phyloP scores from a whole-genome alignment of 2,329 filamentous ascomycete species.

The Amphichorda felina region DNA sequence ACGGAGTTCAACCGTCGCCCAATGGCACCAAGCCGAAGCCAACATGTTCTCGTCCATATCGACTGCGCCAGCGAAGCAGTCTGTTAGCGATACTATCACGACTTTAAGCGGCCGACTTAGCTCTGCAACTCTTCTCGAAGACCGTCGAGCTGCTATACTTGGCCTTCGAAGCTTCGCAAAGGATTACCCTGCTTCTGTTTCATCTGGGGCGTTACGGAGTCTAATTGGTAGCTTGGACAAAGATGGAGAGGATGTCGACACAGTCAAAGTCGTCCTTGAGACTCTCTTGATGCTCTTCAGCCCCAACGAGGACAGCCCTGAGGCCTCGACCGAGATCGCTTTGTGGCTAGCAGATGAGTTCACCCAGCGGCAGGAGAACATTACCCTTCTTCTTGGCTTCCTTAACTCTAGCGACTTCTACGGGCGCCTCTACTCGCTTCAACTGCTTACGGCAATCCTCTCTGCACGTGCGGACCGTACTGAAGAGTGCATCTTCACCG shows the following conservation, averaged over 20 bases:
- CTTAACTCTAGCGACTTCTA: constrained; percentile 83
- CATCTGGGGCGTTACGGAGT: constrained; percentile 80
- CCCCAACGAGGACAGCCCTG: constrained; percentile 60
- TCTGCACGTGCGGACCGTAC: constrained; percentile 79
- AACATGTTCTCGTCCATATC: constrained; percentile 50
- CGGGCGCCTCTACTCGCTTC: constrained; percentile 79
- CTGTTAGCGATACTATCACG: constrained; percentile 86
- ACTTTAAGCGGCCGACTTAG: constrained; percentile 77
- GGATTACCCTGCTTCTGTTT: constrained; percentile 89
- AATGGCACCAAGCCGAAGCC: constrained; percentile 15
- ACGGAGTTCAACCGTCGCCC: constrained; percentile 3
- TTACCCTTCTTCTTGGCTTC: constrained; percentile 79
- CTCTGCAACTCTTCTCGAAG: constrained; percentile 86
- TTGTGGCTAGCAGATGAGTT: constrained; percentile 97
- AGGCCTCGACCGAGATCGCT: constrained; percentile 91
- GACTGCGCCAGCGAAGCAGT: constrained; percentile 83
- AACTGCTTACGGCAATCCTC: constrained; percentile 78
- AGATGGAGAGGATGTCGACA: constrained; percentile 91
- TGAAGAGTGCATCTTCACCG: constrained; percentile 86
- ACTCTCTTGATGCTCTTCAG: constrained; percentile 88
- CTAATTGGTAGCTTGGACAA: constrained; percentile 76
- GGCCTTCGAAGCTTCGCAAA: constrained; percentile 94
- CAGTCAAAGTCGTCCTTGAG: constrained; percentile 88
- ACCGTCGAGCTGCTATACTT: constrained; percentile 84
- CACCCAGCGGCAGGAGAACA: constrained; percentile 94